Evolutionary conservation across 306 rosid genomes (phyloP), one percentile per base, ranked within the genome.

Genomic region (Biancaea sappan): DNA sequence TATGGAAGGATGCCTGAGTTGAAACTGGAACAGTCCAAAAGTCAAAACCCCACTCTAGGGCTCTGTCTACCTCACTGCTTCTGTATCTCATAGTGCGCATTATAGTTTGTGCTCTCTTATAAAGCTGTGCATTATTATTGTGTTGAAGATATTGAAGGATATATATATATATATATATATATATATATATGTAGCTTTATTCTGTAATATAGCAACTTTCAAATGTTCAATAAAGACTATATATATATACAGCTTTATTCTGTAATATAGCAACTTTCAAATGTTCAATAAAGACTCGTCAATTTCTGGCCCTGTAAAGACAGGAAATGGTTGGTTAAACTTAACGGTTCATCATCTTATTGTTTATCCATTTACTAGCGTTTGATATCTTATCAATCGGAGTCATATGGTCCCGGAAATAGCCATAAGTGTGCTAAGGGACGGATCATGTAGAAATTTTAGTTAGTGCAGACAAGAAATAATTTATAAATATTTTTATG

Each of bases 41-140:
- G 79, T 60, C 62, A 65, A 70, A 50, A n/a, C 59, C 29, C 73
- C n/a, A 44, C 48, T 52, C 34, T 64, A 74, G 77, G n/a, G n/a
- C n/a, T n/a, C 59, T 53, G 3, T 57, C 6, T 50, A 72, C 69
- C 59, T 40, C 8, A 63, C 3, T 54, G 66, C 44, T 51, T 43
- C 25, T 34, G 63, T 51, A 37, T 60, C 69, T 18, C n/a, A n/a
- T 31, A 8, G 66, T n/a, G 66, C 43, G n/a, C 29, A 19, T 35
- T 47, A 19, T 19, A 3, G 26, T 51, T 21, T 69, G 68, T 74
- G 67, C 69, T 15, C 19, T 15, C 19, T 61, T 63, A 67, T 54
- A 74, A 74, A 76, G 59, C 71, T 74, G 38, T 66, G 73, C 72
- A 34, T 76, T 46, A 78, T 66, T 73, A 13, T 63, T 63, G 51